Base-by-base conservation (phyloP, 192 early-diverging fungal species). In the Coemansia sp. region DNA sequence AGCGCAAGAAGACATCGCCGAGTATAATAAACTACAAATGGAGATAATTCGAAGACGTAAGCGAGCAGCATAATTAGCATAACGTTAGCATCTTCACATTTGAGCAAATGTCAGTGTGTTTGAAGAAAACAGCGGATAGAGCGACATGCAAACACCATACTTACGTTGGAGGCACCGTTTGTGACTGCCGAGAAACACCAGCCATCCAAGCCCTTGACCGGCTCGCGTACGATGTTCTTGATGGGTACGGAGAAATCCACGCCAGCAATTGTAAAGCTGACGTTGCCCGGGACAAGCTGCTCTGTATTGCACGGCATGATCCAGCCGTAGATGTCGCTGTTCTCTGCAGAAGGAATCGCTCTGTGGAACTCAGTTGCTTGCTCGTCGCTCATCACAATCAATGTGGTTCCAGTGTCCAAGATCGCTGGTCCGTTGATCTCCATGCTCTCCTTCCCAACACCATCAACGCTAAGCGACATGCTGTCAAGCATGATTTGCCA, bases 1-100 rank as follows among this genome's bases (percentile, higher is more conserved):
- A 87, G 64, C 86, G 85, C 56, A 90, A 70, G 70, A 89, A 90
- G 15, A 86, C 72, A 67, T 89, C 87, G 43, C 89, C 89, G 25
- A 90, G 70, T 56, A 90, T 90, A 22, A 78, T 71, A 69, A 75
- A 77, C 73, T 79, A 79, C 65, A 54, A 0, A 36, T 38, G 9
- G 42, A 19, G 41, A 59, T 41, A 52, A 42, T 9, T 20, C 25
- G 40, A 32, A 33, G 43, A 36, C 15, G 17, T 29, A 49, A 25
- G 10, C 2, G 33, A 14, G 29, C 0, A 59, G 22, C 17, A 33
- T 68, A 29, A 29, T n/a, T 17, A 40, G n/a, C 19, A 55, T 17
- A 48, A 48, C 0, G n/a, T 48, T 48, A 48, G 45, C 19, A 20
- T 19, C 45, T 48, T 48, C 17, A 0, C 38, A 3, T 52, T 52